Conservation (phyloP, 2,329 filamentous ascomycete genomes). For the Iodosphaeria phyllophila region DNA sequence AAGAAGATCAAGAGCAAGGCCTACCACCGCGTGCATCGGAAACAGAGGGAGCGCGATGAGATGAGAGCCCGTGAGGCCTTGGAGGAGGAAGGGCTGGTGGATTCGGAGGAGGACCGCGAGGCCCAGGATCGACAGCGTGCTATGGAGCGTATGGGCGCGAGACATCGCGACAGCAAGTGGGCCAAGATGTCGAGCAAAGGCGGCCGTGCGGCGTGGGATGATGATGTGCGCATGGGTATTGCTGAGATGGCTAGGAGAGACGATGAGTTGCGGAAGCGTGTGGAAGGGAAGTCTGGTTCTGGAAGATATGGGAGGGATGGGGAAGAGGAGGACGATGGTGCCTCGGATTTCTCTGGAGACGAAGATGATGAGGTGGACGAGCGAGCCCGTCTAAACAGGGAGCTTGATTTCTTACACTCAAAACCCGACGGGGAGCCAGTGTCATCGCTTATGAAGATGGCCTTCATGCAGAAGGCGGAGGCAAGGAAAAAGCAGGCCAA, state of each 20-base stretch:
- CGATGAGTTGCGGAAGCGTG: slow-evolving; percentile 62
- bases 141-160: slow-evolving; percentile 67
- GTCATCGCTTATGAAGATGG: slow-evolving; percentile 63
- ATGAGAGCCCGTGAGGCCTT: slow-evolving; percentile 30
- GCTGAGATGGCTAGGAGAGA: slow-evolving; percentile 67
- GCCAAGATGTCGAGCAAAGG: slow-evolving; percentile 67
- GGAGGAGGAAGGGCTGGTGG: slow-evolving; percentile 37
- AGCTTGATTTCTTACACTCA: slow-evolving; percentile 25
- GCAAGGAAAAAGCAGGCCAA: slow-evolving; percentile 61
- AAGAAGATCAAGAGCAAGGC: slow-evolving; percentile 99
- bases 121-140: slow-evolving; percentile 56
- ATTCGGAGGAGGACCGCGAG: slow-evolving; percentile 47
- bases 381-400: slow-evolving; percentile 26
- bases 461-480: slow-evolving; percentile 88
- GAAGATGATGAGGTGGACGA: slow-evolving; percentile 35
- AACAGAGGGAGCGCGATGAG: slow-evolving; percentile 38
- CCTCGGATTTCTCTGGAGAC: slow-evolving; percentile 35
- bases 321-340: slow-evolving; percentile 18
- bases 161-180: slow-evolving; percentile 82
- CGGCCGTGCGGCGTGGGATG: slow-evolving; percentile 73
- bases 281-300: slow-evolving; percentile 43
- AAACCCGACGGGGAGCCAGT: slow-evolving; percentile 31
- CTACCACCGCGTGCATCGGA: slow-evolving; percentile 81
- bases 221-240: slow-evolving; percentile 61
- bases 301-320: no score